Evolutionary conservation across 352 stramenopile genomes (phyloP).

Genomic region (Pythium sukuiense): DNA sequence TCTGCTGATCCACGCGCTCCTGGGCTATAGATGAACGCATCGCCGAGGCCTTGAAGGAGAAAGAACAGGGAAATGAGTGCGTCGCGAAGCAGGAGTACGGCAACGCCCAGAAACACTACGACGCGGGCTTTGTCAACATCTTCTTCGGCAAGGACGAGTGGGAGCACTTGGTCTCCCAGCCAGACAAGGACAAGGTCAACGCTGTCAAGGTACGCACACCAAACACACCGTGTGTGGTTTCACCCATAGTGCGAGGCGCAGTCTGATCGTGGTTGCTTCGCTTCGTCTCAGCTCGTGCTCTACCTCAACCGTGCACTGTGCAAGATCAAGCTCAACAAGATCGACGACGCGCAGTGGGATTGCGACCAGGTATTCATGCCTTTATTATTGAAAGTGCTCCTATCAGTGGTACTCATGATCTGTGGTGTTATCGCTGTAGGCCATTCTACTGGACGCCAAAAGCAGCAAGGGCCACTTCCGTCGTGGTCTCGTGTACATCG

Average conservation of each 20-base stretch:
- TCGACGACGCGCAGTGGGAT: constrained; percentile 83
- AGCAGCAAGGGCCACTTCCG: constrained; percentile 82
- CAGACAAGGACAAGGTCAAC: constrained; percentile 82
- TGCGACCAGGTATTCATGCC: constrained; percentile 60
- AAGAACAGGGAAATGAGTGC: constrained; percentile 76
- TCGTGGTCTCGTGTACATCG: constrained; percentile 71
- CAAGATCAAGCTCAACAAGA: constrained; percentile 86
- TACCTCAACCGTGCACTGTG: constrained; percentile 84
- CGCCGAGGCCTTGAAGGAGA: constrained; percentile 62
- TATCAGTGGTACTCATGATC: background rate
- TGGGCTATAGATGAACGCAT: constrained; percentile 64
- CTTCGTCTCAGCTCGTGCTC: constrained; percentile 43
- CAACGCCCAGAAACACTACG: constrained; percentile 82
- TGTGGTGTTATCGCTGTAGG: constrained; percentile 28
- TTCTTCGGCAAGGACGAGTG: constrained; percentile 88
- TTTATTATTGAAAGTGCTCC: background rate
- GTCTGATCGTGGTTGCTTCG: too few species aligned
- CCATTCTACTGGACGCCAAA: constrained; percentile 58
- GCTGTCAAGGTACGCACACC: constrained; percentile 55
- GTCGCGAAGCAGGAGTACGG: constrained; percentile 73
- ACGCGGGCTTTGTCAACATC: constrained; percentile 86
- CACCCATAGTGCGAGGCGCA: too few species aligned
- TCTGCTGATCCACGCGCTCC: background rate
- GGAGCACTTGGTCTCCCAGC: constrained; percentile 69
- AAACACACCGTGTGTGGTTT: background rate